Evolutionary conservation across 2,329 filamentous ascomycete species (phyloP), one percentile per base, ranked within the genome.

Genomic region (Claviceps pazoutovae): DNA sequence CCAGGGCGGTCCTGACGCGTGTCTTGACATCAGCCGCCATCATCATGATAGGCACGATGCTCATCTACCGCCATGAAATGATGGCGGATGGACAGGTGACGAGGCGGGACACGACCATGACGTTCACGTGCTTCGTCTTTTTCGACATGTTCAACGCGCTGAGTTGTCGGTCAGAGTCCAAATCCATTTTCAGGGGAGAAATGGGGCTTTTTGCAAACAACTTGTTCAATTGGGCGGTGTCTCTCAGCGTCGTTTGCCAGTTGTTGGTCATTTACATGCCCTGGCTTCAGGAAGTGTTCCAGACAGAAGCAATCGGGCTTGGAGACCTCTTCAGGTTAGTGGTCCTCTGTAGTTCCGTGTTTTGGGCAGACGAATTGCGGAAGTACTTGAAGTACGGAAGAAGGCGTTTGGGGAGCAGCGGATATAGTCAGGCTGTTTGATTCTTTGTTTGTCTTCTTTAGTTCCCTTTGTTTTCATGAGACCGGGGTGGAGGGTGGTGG

Each of bases 61-160:
- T 84, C 43, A 86, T 95, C 51, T 98, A 98, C 70, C 82, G 87
- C 58, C 85, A 83, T 63, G 91, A 97, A 71, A 96, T 98, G 87
- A 73, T 83, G 48, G 76, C 80, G 23, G 88, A 94, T 63, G 83
- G 88, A 51, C 73, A 83, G 53, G 86, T 97, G 54, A 94, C 84
- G 1, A 87, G 88, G 48, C 88, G 94, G 59, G 93, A 98, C 69
- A 98, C 93, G 1, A 98, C 93, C 57, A 96, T 98, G 86, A 97
- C 93, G 0, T 98, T 98, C 65, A 98, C 93, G 5, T 95, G 90
- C 69, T 98, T 98, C 64, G 93, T 98, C 46, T 79, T 98, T 51
- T 98, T 97, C 68, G 93, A 98, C 74, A 98, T 98, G 93, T 96
- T 97, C 75, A 97, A 98, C 68, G 93, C 93, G 1, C 75, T 98